These are phyloP conservation scores for Boechera stricta DNA, from an alignment of 345 rosid genomes.

Conservation along the genomic window DNA sequence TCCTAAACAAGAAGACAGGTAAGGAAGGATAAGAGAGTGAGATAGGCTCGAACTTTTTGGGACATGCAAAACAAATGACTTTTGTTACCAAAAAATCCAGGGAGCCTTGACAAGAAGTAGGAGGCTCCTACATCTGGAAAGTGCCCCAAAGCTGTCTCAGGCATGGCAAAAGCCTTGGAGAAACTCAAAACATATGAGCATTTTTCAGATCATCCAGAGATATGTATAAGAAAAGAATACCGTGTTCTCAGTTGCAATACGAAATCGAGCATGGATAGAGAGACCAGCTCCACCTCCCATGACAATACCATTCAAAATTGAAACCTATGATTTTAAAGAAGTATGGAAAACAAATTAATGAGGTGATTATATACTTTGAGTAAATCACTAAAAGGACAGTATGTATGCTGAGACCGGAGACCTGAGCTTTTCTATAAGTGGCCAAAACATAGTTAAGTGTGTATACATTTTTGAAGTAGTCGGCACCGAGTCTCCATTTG, in stretches of 20 bases:
- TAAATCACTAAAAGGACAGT: not conserved
- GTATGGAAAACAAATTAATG: not conserved
- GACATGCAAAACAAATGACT: not conserved
- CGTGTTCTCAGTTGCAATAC: slow-evolving; percentile 82
- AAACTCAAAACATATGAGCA: slow-evolving; percentile 29
- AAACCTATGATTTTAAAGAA: slow-evolving; percentile 52
- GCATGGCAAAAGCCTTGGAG: slow-evolving; percentile 80
- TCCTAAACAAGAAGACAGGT: slow-evolving; percentile 49
- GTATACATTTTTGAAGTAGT: slow-evolving; percentile 51
- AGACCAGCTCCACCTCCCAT: slow-evolving; percentile 93
- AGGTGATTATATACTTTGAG: not conserved
- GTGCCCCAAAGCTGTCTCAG: slow-evolving; percentile 81
- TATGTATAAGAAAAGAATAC: slow-evolving; percentile 35
- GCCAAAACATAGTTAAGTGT: slow-evolving; percentile 67
- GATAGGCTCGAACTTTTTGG: not conserved
- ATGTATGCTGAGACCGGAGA: slow-evolving; percentile 55
- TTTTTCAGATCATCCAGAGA: not conserved
- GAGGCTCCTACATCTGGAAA: slow-evolving; percentile 93
- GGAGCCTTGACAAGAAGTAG: slow-evolving; percentile 80
- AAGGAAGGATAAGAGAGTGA: not conserved
- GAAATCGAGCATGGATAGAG: slow-evolving; percentile 77
- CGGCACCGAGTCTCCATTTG: slow-evolving; percentile 59
- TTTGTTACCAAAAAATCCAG: slow-evolving; percentile 76
- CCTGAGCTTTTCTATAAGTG: slow-evolving; percentile 74
- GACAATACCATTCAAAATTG: slow-evolving; percentile 81